Evolutionary conservation across 306 rosid genomes (phyloP).

Genomic region (Acacia crassicarpa): DNA sequence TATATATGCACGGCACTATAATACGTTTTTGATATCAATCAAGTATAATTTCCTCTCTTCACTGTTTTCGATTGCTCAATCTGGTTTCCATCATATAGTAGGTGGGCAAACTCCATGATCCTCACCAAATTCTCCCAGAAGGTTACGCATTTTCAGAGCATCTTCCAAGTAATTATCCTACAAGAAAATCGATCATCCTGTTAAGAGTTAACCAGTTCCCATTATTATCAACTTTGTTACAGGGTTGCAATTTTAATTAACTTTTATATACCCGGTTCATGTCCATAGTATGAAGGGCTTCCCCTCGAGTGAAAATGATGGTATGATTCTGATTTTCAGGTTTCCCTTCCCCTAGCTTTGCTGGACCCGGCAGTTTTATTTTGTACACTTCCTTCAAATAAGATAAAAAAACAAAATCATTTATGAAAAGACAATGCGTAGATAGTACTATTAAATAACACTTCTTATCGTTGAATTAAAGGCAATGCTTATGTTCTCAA

Average conservation of each 20-base stretch:
- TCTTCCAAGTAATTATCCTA: constrained; percentile 98
- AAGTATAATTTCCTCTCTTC: too few species aligned
- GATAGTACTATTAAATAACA: not conserved
- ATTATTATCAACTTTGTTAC: constrained; percentile 15
- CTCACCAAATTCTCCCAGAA: constrained; percentile 88
- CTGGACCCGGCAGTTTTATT: constrained; percentile 88
- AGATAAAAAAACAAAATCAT: constrained; percentile 33
- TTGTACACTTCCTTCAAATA: constrained; percentile 77
- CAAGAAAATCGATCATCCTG: constrained; percentile 31
- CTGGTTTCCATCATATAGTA: too few species aligned
- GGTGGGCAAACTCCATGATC: constrained; percentile 94
- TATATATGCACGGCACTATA: too few species aligned
- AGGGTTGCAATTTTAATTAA: constrained; percentile 25
- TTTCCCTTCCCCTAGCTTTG: constrained; percentile 96
- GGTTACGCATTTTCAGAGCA: constrained; percentile 97
- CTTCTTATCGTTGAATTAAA: constrained; percentile 7
- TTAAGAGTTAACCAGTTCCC: constrained; percentile 32
- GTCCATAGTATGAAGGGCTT: constrained; percentile 95
- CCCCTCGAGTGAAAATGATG: constrained; percentile 87
- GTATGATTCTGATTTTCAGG: constrained; percentile 99
- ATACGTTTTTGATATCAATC: too few species aligned
- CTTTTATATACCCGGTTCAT: constrained; percentile 80
- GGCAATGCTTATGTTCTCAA: too few species aligned
- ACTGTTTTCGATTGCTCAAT: too few species aligned
- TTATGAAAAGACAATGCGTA: constrained; percentile 23